These are phyloP conservation scores for Pichia sporocuriosa DNA, from an alignment of 805 yeast species.

Conservation along the genomic window DNA sequence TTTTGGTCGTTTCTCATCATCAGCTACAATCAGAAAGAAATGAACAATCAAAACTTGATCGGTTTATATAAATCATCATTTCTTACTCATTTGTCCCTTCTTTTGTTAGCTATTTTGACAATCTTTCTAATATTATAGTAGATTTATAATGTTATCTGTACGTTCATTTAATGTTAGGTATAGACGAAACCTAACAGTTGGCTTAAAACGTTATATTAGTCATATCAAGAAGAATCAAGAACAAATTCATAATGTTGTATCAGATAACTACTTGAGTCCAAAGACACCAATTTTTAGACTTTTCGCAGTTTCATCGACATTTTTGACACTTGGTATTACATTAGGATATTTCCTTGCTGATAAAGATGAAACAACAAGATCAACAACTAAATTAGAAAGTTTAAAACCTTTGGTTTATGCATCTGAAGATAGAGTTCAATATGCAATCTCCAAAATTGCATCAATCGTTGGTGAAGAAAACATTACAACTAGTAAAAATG, in stretches of 20 bases:
- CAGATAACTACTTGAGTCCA: not conserved
- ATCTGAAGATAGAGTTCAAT: slow-evolving; percentile 34
- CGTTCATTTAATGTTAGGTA: too few species aligned
- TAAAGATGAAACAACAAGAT: slow-evolving; percentile 1
- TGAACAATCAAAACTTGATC: too few species aligned
- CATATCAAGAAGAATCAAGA: not conserved
- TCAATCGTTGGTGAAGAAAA: slow-evolving; percentile 48
- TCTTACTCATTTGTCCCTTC: too few species aligned
- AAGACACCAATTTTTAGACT: slow-evolving; percentile 2
- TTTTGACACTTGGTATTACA: slow-evolving; percentile 9
- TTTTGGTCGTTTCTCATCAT: too few species aligned
- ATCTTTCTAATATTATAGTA: too few species aligned
- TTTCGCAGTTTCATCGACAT: slow-evolving; percentile 8
- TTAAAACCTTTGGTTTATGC: slow-evolving; percentile 51
- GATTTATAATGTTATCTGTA: too few species aligned
- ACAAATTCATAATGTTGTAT: too few species aligned
- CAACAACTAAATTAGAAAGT: slow-evolving; percentile 30
- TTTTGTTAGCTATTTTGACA: too few species aligned
- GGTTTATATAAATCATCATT: too few species aligned
- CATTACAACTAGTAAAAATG: slow-evolving; percentile 35
- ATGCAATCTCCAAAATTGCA: slow-evolving; percentile 48
- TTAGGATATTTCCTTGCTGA: slow-evolving; percentile 9
- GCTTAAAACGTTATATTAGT: not conserved
- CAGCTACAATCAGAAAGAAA: too few species aligned
- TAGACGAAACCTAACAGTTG: too few species aligned